Conservation (phyloP, 2,329 filamentous ascomycete species). For the Colletotrichum melonis region DNA sequence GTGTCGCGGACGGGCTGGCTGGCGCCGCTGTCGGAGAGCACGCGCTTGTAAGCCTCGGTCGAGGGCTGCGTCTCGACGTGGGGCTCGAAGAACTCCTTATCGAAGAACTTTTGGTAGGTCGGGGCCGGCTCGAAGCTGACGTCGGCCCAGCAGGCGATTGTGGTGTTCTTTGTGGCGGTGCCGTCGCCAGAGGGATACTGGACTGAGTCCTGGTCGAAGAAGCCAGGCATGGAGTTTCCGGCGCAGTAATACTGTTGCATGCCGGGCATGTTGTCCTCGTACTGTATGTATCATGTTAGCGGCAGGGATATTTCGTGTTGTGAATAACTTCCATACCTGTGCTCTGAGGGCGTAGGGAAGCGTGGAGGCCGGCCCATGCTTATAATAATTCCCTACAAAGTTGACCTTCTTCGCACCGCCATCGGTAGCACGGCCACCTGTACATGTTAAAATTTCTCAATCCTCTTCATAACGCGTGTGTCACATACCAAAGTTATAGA, state of each 20-base stretch:
- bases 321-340: conserved; percentile 17
- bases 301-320: too few relatives aligned
- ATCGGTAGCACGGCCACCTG: conserved; percentile 43
- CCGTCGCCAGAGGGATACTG: conserved; percentile 42
- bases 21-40: conserved; percentile 46
- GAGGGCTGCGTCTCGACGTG: conserved; percentile 44
- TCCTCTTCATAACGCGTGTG: neutral
- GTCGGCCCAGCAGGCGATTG: conserved; percentile 46
- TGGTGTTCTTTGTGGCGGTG: conserved; percentile 32
- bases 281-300: conserved; percentile 14
- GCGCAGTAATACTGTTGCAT: conserved; percentile 47
- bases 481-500: conserved; percentile 47
- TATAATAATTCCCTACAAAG: conserved; percentile 49
- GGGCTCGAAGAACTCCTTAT: conserved; percentile 43
- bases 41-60: conserved; percentile 48
- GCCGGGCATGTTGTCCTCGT: conserved; percentile 46
- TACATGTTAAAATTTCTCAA: neutral
- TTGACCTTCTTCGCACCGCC: conserved; percentile 46
- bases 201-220: conserved; percentile 42
- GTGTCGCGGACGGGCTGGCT: conserved; percentile 44
- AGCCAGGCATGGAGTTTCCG: conserved; percentile 46
- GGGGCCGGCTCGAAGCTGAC: conserved; percentile 42
- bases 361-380: conserved; percentile 44
- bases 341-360: conserved; percentile 43
- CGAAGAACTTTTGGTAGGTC: conserved; percentile 45